Percentiles rank a stretch among this genome's conserved stretches.
phyloP scores from a whole-genome alignment of 2,329 filamentous ascomycete genomes.

The Coniochaeta sp. region DNA sequence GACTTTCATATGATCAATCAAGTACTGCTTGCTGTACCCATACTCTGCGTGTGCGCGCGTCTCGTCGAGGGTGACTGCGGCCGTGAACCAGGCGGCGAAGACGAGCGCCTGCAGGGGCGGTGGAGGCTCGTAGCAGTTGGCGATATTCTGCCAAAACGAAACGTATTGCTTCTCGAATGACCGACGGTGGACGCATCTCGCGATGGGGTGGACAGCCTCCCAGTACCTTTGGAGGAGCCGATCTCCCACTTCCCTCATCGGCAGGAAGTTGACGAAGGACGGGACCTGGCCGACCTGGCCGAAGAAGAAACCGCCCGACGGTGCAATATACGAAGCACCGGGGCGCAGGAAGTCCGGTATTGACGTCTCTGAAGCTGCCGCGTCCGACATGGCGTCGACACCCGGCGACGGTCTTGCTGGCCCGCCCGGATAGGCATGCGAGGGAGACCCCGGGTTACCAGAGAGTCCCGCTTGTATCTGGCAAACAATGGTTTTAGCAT shows the following conservation, averaged over 20 bases:
- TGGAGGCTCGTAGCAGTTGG: slow-evolving; percentile 52
- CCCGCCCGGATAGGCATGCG: background rate
- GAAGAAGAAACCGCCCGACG: slow-evolving; percentile 62
- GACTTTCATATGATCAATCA: slow-evolving; percentile 57
- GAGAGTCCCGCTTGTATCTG: slow-evolving; percentile 28
- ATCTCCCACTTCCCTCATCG: slow-evolving; percentile 49
- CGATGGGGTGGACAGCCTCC: slow-evolving; percentile 59
- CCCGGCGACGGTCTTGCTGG: background rate
- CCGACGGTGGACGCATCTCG: slow-evolving; percentile 59
- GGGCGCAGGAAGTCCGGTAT: slow-evolving; percentile 54
- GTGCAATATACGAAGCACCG: slow-evolving; percentile 58
- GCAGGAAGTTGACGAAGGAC: slow-evolving; percentile 53
- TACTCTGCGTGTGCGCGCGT: slow-evolving; percentile 42
- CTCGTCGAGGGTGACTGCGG: slow-evolving; percentile 58
- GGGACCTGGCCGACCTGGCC: slow-evolving; percentile 39
- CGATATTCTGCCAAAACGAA: slow-evolving; percentile 57
- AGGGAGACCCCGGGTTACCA: slow-evolving; percentile 7
- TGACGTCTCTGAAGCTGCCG: slow-evolving; percentile 4
- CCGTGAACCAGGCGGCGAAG: slow-evolving; percentile 63
- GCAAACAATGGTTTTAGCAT: background rate
- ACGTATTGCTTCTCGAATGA: slow-evolving; percentile 60
- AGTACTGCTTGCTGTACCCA: slow-evolving; percentile 42
- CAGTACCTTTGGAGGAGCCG: slow-evolving; percentile 62
- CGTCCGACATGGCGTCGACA: slow-evolving; percentile 7
- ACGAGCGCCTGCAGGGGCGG: slow-evolving; percentile 60